phyloP scores from a whole-genome alignment of 306 rosid species.

The Lablab purpureus region DNA sequence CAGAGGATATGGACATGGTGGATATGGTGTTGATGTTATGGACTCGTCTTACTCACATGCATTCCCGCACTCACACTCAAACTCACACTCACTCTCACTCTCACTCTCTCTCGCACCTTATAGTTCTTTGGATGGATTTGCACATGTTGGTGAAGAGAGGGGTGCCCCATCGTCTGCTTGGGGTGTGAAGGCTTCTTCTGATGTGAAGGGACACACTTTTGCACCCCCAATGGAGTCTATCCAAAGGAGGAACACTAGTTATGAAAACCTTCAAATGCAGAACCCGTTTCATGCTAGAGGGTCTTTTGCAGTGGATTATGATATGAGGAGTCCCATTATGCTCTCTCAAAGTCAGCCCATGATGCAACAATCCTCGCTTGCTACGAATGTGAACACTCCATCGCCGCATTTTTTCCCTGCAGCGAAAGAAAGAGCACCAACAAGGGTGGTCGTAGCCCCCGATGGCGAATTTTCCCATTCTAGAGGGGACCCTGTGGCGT shows the following conservation, averaged over 20 bases:
- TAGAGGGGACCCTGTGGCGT: slow-evolving; percentile 3
- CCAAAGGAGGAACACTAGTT: slow-evolving; percentile 34
- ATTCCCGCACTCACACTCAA: not conserved
- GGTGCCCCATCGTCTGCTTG: not conserved
- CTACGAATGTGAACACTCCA: slow-evolving; percentile 40
- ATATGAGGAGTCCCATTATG: slow-evolving; percentile 33
- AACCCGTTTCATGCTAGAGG: slow-evolving; percentile 31
- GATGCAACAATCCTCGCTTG: slow-evolving; percentile 8
- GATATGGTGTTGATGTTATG: not conserved
- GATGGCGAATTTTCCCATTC: slow-evolving; percentile 26
- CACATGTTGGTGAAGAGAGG: slow-evolving; percentile 26
- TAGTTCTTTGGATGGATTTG: slow-evolving; percentile 38
- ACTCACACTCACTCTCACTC: not conserved
- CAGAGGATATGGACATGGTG: not conserved
- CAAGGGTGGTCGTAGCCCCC: slow-evolving; percentile 9
- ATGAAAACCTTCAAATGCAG: slow-evolving; percentile 37
- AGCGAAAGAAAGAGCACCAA: slow-evolving; percentile 35
- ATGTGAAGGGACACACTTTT: not conserved
- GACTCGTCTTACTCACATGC: not conserved
- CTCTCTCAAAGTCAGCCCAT: slow-evolving; percentile 34
- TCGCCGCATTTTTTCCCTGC: slow-evolving; percentile 23
- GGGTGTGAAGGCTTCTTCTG: not conserved
- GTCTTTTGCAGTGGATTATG: slow-evolving; percentile 36
- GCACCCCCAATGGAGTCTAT: slow-evolving; percentile 1
- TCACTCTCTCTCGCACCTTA: not conserved